Evolutionary conservation across 306 rosid genomes (phyloP).

Genomic region (Sesbania bispinosa): DNA sequence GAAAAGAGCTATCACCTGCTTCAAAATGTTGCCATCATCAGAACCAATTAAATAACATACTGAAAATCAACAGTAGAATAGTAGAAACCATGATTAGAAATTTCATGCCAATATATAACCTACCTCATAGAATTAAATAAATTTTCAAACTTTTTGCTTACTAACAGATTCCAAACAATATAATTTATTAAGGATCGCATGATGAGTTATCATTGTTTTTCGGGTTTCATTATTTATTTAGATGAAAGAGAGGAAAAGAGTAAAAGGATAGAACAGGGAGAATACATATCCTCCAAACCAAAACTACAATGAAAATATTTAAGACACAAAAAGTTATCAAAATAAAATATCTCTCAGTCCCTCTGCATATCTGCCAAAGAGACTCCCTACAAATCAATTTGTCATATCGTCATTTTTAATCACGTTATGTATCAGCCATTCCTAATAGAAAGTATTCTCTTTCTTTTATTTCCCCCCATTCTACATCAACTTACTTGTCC

Average conservation of each 20-base stretch:
- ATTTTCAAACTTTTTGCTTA: no score
- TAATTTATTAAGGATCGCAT: neutral
- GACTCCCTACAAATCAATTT: no score
- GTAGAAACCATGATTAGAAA: neutral
- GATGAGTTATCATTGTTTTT: neutral
- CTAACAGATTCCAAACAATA: conserved; percentile 17
- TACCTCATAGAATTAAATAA: no score
- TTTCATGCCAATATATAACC: no score
- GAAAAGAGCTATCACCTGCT: conserved; percentile 79
- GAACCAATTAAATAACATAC: conserved; percentile 11
- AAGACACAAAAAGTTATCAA: no score
- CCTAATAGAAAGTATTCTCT: neutral
- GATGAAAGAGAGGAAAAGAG: conserved; percentile 15
- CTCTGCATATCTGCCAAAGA: no score
- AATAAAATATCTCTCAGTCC: no score
- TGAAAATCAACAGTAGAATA: conserved; percentile 9
- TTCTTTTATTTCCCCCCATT: neutral
- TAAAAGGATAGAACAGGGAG: conserved; percentile 8
- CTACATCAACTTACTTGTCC: conserved; percentile 76
- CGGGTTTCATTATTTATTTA: neutral
- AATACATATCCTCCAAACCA: no score
- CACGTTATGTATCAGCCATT: conserved; percentile 3
- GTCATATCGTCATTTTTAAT: neutral
- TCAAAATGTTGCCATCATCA: conserved; percentile 24
- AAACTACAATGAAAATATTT: no score